These are phyloP conservation scores for Batkoa obscura DNA, from an alignment of 371 early-diverging fungal species.

Conservation along the genomic window DNA sequence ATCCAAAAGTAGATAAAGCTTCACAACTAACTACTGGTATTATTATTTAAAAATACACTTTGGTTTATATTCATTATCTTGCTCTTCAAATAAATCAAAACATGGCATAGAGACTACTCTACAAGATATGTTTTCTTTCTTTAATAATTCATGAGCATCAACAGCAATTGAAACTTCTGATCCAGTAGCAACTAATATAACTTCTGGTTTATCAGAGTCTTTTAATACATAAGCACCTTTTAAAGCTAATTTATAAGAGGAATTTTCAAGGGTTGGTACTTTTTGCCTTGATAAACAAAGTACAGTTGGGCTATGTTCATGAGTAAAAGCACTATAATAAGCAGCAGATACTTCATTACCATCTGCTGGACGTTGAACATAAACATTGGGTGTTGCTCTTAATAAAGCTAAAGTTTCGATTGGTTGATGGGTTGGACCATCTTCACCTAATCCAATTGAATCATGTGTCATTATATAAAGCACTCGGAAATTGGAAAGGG, in stretches of 20 bases:
- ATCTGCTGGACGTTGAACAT: constrained; percentile 86
- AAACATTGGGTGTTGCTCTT: constrained; percentile 86
- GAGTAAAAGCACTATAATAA: constrained; percentile 60
- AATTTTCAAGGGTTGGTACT: constrained; percentile 73
- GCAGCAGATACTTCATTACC: constrained; percentile 90
- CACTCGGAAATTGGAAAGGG: constrained; percentile 71
- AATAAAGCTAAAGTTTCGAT: constrained; percentile 89
- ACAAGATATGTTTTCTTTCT: constrained; percentile 29
- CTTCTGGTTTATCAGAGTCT: constrained; percentile 31
- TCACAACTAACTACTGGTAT: constrained; percentile 82
- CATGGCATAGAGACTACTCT: constrained; percentile 95
- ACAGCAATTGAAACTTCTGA: constrained; percentile 89
- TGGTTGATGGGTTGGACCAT: constrained; percentile 99
- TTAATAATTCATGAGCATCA: constrained; percentile 57
- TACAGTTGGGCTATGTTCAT: constrained; percentile 58
- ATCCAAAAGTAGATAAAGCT: constrained; percentile 84
- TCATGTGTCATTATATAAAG: constrained; percentile 98
- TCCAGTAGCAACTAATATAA: constrained; percentile 82
- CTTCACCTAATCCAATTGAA: constrained; percentile 94
- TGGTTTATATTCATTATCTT: constrained; percentile 63
- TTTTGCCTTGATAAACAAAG: constrained; percentile 90
- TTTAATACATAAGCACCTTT: constrained; percentile 63
- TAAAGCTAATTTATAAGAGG: constrained; percentile 49
- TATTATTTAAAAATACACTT: constrained; percentile 53
- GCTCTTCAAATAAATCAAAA: constrained; percentile 83